These are phyloP conservation scores for Epichloe sp. DNA, from an alignment of 2,329 filamentous ascomycete species.

Conservation along the genomic window DNA sequence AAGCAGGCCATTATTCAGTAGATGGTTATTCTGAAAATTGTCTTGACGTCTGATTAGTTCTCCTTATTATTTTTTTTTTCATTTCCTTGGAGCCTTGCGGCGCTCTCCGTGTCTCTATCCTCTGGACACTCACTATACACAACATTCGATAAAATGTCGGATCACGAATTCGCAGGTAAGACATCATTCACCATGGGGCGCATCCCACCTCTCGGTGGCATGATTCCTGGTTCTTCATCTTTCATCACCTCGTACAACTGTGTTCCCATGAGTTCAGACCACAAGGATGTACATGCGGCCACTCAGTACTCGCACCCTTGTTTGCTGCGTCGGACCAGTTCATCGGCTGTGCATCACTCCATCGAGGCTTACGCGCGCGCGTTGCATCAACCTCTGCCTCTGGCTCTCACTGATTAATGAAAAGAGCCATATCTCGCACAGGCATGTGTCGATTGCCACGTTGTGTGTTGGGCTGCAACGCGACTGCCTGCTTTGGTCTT, in stretches of 20 bases:
- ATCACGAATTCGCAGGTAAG: conserved; percentile 53
- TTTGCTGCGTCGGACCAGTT: neutral
- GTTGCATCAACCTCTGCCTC: neutral
- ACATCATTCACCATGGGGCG: neutral
- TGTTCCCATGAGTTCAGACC: neutral
- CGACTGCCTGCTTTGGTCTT: neutral
- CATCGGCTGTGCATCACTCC: conserved; percentile 1
- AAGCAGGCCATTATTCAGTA: no score
- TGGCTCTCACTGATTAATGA: neutral
- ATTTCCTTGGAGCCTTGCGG: neutral
- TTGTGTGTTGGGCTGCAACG: neutral
- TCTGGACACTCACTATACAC: neutral
- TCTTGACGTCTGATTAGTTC: neutral
- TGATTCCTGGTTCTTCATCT: neutral
- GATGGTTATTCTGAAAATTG: neutral
- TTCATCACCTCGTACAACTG: neutral
- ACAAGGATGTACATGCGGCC: neutral
- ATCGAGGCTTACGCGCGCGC: neutral
- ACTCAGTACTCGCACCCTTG: conserved; percentile 2
- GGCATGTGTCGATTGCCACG: neutral
- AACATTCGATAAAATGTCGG: conserved; percentile 37
- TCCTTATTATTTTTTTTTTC: neutral
- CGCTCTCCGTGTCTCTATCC: neutral
- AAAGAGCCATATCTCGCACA: neutral
- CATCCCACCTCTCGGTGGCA: neutral